Evolutionary conservation across 2,329 filamentous ascomycete genomes (phyloP).

Genomic region (Phaeophleospora eucalypticola): DNA sequence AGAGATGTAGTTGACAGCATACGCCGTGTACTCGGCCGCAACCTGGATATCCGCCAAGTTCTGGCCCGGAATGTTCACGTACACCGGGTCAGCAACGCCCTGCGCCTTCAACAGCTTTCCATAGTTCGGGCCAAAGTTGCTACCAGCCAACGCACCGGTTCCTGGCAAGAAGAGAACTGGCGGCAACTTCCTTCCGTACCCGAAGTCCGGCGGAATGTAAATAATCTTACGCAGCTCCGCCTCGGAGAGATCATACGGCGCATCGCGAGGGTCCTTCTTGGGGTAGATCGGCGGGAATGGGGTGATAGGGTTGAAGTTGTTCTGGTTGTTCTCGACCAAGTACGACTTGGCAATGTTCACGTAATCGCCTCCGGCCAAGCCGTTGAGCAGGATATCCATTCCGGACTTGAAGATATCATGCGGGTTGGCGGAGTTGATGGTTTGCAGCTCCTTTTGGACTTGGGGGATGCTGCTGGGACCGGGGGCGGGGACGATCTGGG

Average conservation of each 20-base stretch:
- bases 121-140: slow-evolving; percentile 45
- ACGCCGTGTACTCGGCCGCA: slow-evolving; percentile 53
- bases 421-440: slow-evolving; percentile 17
- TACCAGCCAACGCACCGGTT: slow-evolving; percentile 47
- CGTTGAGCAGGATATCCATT: slow-evolving; percentile 19
- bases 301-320: slow-evolving; percentile 26
- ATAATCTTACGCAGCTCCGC: slow-evolving; percentile 48
- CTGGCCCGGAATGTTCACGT: slow-evolving; percentile 50
- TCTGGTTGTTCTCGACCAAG: slow-evolving; percentile 19
- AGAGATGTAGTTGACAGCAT: slow-evolving; percentile 55
- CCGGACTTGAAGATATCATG: slow-evolving; percentile 21
- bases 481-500: slow-evolving; percentile 21
- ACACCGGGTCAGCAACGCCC: slow-evolving; percentile 48
- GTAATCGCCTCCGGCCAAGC: slow-evolving; percentile 20
- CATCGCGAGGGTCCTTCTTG: slow-evolving; percentile 38
- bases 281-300: slow-evolving; percentile 35
- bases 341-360: slow-evolving; percentile 16
- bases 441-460: slow-evolving; percentile 14
- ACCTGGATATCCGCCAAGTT: slow-evolving; percentile 48
- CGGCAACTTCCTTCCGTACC: slow-evolving; percentile 38
- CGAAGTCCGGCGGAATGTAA: slow-evolving; percentile 49
- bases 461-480: slow-evolving; percentile 20
- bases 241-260: slow-evolving; percentile 48
- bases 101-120: slow-evolving; percentile 45
- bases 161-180: slow-evolving; percentile 53